Evolutionary conservation across 352 stramenopile species (phyloP).

Genomic region (Hyaloperonospora brassicae): DNA sequence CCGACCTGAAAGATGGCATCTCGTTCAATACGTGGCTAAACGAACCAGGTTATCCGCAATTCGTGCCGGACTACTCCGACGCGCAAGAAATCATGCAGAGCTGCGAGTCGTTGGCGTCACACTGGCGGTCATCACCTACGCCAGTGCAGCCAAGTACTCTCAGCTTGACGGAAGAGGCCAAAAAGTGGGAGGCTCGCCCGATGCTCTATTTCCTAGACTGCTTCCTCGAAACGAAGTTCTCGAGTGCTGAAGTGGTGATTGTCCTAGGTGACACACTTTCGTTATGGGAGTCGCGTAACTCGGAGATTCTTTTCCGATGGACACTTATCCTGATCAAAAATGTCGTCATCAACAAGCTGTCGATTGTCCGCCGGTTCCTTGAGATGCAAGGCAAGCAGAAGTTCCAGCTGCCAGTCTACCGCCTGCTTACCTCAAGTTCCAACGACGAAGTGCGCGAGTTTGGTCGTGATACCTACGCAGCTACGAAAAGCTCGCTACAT

Average conservation of each 20-base stretch:
- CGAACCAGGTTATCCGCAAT: constrained; percentile 48
- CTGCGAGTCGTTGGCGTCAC: constrained; percentile 54
- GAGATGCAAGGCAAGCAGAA: constrained; percentile 74
- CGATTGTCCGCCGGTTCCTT: constrained; percentile 47
- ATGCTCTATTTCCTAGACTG: constrained; percentile 68
- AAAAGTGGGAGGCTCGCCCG: constrained; percentile 48
- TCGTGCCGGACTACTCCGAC: constrained; percentile 51
- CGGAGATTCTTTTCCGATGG: constrained; percentile 65
- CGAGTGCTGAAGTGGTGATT: constrained; percentile 34
- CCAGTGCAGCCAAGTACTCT: constrained; percentile 56
- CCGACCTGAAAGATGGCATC: constrained; percentile 51
- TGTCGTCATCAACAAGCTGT: constrained; percentile 32
- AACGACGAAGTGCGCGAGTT: constrained; percentile 36
- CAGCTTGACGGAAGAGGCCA: constrained; percentile 52
- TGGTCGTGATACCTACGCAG: constrained; percentile 35
- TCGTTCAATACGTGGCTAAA: constrained; percentile 67
- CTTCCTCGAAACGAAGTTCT: constrained; percentile 42
- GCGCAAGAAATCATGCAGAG: constrained; percentile 61
- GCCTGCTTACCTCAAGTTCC: constrained; percentile 39
- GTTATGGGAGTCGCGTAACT: constrained; percentile 52
- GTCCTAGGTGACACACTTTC: constrained; percentile 42
- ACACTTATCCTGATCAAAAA: constrained; percentile 62
- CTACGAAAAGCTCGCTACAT: constrained; percentile 44
- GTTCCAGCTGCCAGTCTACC: constrained; percentile 70
- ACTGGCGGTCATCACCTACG: constrained; percentile 44